Percentiles rank a stretch among this genome's conserved stretches.
Evolutionary conservation across 1,284 basidiomycete genomes (phyloP).

Genomic region (Ustilago cynodontis): DNA sequence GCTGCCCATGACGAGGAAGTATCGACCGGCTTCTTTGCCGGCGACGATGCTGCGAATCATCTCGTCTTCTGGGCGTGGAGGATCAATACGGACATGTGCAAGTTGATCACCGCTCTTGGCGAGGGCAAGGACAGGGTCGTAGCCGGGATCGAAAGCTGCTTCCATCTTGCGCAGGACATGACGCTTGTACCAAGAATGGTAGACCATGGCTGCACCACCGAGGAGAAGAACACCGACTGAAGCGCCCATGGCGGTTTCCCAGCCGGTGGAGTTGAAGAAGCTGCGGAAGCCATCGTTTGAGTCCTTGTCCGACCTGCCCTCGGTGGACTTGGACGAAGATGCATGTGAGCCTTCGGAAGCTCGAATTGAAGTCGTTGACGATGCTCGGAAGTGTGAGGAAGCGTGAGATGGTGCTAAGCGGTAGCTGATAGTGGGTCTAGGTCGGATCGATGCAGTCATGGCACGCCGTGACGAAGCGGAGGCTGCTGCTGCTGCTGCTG

Average conservation of each 20-base stretch:
- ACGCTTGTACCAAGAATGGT: slow-evolving; percentile 63
- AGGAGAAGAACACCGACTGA: slow-evolving; percentile 61
- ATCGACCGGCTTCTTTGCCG: slow-evolving; percentile 62
- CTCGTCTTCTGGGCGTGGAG: slow-evolving; percentile 57
- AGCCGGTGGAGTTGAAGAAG: slow-evolving; percentile 64
- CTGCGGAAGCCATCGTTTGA: slow-evolving; percentile 35
- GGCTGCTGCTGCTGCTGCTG: slow-evolving; percentile 12
- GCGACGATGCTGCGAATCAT: slow-evolving; percentile 60
- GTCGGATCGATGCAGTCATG: neutral
- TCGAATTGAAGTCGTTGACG: slow-evolving; percentile 12
- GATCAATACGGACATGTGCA: slow-evolving; percentile 53
- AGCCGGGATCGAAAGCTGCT: slow-evolving; percentile 62
- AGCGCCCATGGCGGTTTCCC: slow-evolving; percentile 66
- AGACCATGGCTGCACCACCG: slow-evolving; percentile 62
- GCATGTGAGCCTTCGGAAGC: slow-evolving; percentile 17
- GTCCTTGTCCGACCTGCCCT: slow-evolving; percentile 25
- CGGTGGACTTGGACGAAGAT: slow-evolving; percentile 10
- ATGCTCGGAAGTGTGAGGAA: neutral
- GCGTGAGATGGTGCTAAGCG: neutral
- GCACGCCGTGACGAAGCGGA: slow-evolving; percentile 27
- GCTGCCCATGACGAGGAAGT: slow-evolving; percentile 64
- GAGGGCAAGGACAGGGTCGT: slow-evolving; percentile 62
- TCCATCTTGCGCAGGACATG: slow-evolving; percentile 64
- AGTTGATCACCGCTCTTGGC: slow-evolving; percentile 58
- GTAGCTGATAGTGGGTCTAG: neutral